Percentiles rank a stretch among this genome's conserved stretches.
phyloP scores from a whole-genome alignment of 2,329 filamentous ascomycete genomes.

The Sphaerulina populicola region DNA sequence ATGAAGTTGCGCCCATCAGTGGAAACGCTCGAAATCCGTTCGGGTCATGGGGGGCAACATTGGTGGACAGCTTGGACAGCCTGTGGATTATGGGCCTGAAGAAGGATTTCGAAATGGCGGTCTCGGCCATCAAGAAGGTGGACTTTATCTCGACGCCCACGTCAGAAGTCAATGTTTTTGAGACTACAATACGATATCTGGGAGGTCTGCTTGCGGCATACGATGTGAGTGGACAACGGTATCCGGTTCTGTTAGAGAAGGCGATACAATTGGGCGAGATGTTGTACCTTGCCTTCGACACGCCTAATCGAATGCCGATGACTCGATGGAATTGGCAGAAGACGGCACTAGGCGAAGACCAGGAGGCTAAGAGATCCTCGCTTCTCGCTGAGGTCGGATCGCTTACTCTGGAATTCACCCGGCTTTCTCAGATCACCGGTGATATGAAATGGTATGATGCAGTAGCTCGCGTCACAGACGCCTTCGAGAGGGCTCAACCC shows the following conservation, averaged over 20 bases:
- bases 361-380: constrained; percentile 30
- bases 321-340: constrained; percentile 50
- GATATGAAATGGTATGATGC: constrained; percentile 56
- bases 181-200: constrained; percentile 63
- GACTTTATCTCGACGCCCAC: constrained; percentile 51
- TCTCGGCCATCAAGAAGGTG: constrained; percentile 50
- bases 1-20: constrained; percentile 63
- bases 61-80: constrained; percentile 71
- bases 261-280: constrained; percentile 57
- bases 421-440: constrained; percentile 54
- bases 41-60: constrained; percentile 81
- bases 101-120: constrained; percentile 57
- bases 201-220: constrained; percentile 63
- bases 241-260: constrained; percentile 49
- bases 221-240: constrained; percentile 49
- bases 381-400: constrained; percentile 51
- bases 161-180: constrained; percentile 56
- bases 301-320: constrained; percentile 58
- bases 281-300: constrained; percentile 60
- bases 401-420: constrained; percentile 55
- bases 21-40: constrained; percentile 59
- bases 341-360: constrained; percentile 25
- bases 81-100: constrained; percentile 64
- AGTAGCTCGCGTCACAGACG: constrained; percentile 50
- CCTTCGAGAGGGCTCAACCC: constrained; percentile 48